These are phyloP conservation scores for Arthrobotrys musiformis DNA, from an alignment of 2,329 filamentous ascomycete genomes.

Conservation along the genomic window DNA sequence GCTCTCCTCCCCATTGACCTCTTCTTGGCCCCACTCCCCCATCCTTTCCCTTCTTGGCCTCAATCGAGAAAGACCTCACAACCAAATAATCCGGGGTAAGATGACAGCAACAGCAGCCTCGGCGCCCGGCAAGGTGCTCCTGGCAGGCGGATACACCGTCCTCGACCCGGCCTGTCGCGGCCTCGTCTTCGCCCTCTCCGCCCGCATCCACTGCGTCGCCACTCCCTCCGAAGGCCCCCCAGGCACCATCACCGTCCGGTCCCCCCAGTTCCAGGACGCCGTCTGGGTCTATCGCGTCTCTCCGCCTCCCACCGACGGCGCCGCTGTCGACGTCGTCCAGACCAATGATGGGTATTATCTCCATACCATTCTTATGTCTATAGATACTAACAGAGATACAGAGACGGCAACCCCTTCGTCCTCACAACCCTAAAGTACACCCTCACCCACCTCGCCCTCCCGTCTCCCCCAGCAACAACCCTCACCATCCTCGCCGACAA, in stretches of 20 bases:
- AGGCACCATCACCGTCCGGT: constrained; percentile 81
- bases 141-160: constrained; percentile 94
- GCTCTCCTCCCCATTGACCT: constrained; percentile 21
- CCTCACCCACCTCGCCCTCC: constrained; percentile 68
- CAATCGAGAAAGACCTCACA: no score
- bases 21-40: no score
- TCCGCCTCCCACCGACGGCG: constrained; percentile 71
- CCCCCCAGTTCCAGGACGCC: constrained; percentile 88
- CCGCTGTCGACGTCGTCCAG: constrained; percentile 83
- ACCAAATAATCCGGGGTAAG: not conserved
- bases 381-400: not conserved
- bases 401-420: constrained; percentile 80
- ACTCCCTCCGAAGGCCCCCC: constrained; percentile 64
- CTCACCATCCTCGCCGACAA: constrained; percentile 93
- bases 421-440: constrained; percentile 90
- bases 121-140: constrained; percentile 93
- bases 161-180: constrained; percentile 88
- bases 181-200: constrained; percentile 74
- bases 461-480: constrained; percentile 68
- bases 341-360: constrained; percentile 62
- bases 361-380: not conserved
- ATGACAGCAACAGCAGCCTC: constrained; percentile 71
- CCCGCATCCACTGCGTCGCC: constrained; percentile 73
- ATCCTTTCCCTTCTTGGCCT: not conserved
- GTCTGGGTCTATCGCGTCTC: constrained; percentile 85